Evolutionary conservation across 2,329 filamentous ascomycete genomes (phyloP), one percentile per base, ranked within the genome.

Genomic region (Lasiodiplodia theobromae): DNA sequence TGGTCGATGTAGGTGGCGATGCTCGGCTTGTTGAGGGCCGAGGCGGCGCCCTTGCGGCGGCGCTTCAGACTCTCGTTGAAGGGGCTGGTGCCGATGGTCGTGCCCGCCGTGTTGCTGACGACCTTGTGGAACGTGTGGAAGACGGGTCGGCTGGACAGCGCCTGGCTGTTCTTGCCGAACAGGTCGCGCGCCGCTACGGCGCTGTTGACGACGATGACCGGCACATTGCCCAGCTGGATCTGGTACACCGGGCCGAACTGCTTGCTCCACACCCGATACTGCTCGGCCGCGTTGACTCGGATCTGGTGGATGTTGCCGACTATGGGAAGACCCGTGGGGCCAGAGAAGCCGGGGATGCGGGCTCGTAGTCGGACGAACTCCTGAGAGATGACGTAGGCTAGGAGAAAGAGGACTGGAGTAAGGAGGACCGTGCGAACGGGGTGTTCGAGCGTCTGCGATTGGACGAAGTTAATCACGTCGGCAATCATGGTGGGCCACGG

Each of bases 81-180:
- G 0, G 89, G 89, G 0, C 87, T 89, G 0, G 89, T 91, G 0
- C 89, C 89, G 68, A 91, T 91, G 0, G 89, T 91, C 0, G 88
- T 91, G 6, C 89, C 88, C 0, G 88, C 86, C 0, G 89, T 91
- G 53, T 89, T 87, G 2, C 87, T 89, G 2, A 90, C 81, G 2
- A 90, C 85, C 71, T 82, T 82, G 65, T 83, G 81, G 69, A 83
- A 83, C 1, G 82, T 83, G 74, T 82, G 82, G 67, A 83, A 82
- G 6, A 82, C 79, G 0, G 82, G 81, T 21, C 81, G 73, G 6
- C 78, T 80, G 67, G 78, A 80, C 65, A 83, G 71, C 2, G 80
- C 80, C 69, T 82, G 78, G 58, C 79, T 80, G 66, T 82, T 77
- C 12, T 79, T 75, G 18, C 81, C 80, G 54, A 83, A 82, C 28